Base-by-base conservation (phyloP, 2,329 filamentous ascomycete genomes). In the Trichoderma citrinoviride region DNA sequence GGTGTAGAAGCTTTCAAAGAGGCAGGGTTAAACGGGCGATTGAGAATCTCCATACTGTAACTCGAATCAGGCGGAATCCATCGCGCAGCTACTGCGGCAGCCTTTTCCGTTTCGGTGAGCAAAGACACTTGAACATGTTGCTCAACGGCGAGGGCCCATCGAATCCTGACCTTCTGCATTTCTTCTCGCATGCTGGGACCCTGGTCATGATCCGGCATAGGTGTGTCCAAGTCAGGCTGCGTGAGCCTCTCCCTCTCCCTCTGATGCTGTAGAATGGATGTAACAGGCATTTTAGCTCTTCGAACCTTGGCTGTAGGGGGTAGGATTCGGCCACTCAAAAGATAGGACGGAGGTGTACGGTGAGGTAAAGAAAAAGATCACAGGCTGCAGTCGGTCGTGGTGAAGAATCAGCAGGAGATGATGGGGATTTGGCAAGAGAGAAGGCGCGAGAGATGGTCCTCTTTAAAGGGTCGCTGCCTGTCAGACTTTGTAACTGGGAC, bases 391-490 rank as follows among this genome's bases (percentile, higher is more conserved):
- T 37, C 10, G 10, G 19, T n/a, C 23, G 5, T 40, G 7, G 43
- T 23, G 6, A 47, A 23, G 19, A n/a, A 7, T 40, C 85, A 62
- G 72, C 73, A 66, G 27, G 12, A 12, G 67, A 69, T 5, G 23
- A 66, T 23, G 64, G 29, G n/a, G 5, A 65, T 14, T 27, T 23
- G 1, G 60, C 65, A 0, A 21, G 68, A 0, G 46, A 27, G 3
- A 5, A 7, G 29, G 33, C 10, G 10, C 33, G 33, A 14, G 3
- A 49, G 17, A 12, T 27, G 21, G 17, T 50, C 27, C 23, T 40
- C 19, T 40, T 60, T 50, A 41, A 19, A 50, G 17, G 10, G 5
- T 17, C n/a, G 53, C 53, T 37, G 10, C 10, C 33, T 37, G 33
- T 14, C 10, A 3, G 10, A 37, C 2, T 37, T 14, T 8, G 4